Evolutionary conservation across 352 stramenopile species (phyloP).

Genomic region (Lagenidium sp.): DNA sequence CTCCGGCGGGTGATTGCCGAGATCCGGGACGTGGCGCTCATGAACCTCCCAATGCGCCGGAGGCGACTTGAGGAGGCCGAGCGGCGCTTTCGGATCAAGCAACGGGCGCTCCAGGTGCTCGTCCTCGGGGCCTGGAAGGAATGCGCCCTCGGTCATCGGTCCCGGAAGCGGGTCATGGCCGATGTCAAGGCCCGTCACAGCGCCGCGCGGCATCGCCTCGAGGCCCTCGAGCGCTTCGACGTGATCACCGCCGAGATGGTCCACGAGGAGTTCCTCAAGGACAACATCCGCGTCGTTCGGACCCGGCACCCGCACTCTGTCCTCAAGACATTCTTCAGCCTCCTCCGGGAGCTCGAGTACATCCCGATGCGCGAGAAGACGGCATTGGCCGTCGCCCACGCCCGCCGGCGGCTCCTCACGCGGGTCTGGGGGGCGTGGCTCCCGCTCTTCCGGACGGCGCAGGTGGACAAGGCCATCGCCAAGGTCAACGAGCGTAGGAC

Average conservation of each 20-base stretch:
- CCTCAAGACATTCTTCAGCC: constrained; percentile 40
- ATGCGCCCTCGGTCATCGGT: constrained; percentile 41
- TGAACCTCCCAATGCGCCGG: constrained; percentile 50
- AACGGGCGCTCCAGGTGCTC: constrained; percentile 19
- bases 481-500: constrained; percentile 37
- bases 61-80: constrained; percentile 43
- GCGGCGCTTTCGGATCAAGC: constrained; percentile 33
- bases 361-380: constrained; percentile 33
- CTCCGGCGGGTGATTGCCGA: constrained; percentile 45
- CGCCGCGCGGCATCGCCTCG: constrained; percentile 40
- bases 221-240: constrained; percentile 48
- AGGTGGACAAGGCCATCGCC: constrained; percentile 52
- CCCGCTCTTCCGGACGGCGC: constrained; percentile 27
- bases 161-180: constrained; percentile 34
- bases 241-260: constrained; percentile 71
- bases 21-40: constrained; percentile 58
- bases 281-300: constrained; percentile 57
- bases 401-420: constrained; percentile 19
- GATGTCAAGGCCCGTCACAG: constrained; percentile 34
- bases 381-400: constrained; percentile 21
- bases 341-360: constrained; percentile 30
- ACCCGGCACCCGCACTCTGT: constrained; percentile 18
- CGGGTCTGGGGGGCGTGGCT: constrained; percentile 33
- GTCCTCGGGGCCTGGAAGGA: constrained; percentile 48
- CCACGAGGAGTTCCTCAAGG: constrained; percentile 70